Evolutionary conservation across 2,329 filamentous ascomycete species (phyloP).

Genomic region (Phoma sp.): DNA sequence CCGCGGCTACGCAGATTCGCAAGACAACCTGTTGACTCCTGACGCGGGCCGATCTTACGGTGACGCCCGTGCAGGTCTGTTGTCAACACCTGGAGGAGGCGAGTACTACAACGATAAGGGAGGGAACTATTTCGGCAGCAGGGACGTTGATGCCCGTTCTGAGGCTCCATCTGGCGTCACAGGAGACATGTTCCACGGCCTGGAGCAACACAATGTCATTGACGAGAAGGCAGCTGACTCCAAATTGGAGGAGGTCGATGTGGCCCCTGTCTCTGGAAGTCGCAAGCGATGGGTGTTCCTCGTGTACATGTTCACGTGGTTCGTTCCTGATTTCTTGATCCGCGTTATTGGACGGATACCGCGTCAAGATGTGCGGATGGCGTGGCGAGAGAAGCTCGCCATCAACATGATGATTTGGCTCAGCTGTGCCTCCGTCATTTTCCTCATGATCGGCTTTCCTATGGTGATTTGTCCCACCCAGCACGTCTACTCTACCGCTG

Average conservation of each 20-base stretch:
- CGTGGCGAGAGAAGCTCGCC: slow-evolving; percentile 96
- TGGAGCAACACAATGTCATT: slow-evolving; percentile 93
- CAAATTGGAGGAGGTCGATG: slow-evolving; percentile 87
- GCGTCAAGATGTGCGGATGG: slow-evolving; percentile 87
- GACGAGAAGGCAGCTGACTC: slow-evolving; percentile 94
- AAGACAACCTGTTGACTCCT: slow-evolving; percentile 63
- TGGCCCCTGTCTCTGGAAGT: slow-evolving; percentile 74
- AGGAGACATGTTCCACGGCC: slow-evolving; percentile 95
- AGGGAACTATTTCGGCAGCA: slow-evolving; percentile 79
- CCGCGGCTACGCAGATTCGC: slow-evolving; percentile 30
- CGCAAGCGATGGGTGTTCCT: slow-evolving; percentile 91
- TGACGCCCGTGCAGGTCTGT: slow-evolving; percentile 63
- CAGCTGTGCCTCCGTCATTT: slow-evolving; percentile 75
- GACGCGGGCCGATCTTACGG: slow-evolving; percentile 61
- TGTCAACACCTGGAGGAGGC: slow-evolving; percentile 61
- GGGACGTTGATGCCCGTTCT: slow-evolving; percentile 82
- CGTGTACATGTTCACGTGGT: slow-evolving; percentile 84
- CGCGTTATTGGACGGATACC: slow-evolving; percentile 80
- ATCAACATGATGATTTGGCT: slow-evolving; percentile 99
- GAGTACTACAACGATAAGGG: slow-evolving; percentile 78
- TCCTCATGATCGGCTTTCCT: slow-evolving; percentile 91
- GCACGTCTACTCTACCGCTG: slow-evolving; percentile 79
- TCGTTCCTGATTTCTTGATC: slow-evolving; percentile 83
- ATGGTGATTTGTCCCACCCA: slow-evolving; percentile 88
- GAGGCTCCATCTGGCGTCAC: slow-evolving; percentile 95